Base-by-base conservation (phyloP, 176 grass and related monocot genomes). In the Elymus sibiricus region DNA sequence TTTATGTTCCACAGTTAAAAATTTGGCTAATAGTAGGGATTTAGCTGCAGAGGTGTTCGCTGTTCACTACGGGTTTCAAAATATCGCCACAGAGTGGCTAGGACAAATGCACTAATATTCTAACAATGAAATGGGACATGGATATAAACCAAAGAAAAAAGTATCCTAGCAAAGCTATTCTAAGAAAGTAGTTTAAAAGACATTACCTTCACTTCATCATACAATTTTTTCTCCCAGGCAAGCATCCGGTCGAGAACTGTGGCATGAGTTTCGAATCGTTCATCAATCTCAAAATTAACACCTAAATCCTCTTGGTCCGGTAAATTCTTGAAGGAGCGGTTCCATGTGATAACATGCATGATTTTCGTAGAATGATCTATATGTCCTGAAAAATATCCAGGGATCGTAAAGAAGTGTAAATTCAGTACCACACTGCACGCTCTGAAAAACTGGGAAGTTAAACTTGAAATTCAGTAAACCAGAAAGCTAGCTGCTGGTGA, bases 331-430 rank as follows among this genome's bases (percentile, higher is more conserved):
- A 98, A 92, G 70, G 96, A 98, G 34, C 90, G 93, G 76, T 98
- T 98, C 96, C 96, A 98, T 74, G 93, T 98, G 74, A 95, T 98
- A 79, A 95, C 96, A 84, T 86, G 89, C 96, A 98, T 98, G 74
- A 98, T 93, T 88, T 88, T 98, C 75, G 83, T 89, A 77, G 91
- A 98, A 75, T 98, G 93, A 86, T 98, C 88, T 43, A 95, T 94
- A 76, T 98, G 96, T 53, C 96, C 96, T 95, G 53, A 76, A 83
- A 80, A 86, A 70, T 25, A 76, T 82, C 24, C 84, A 78, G 9
- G 77, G 79, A 89, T 31, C 9, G 42, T 77, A 44, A 79, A 35
- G 0, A 78, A 79, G 16, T 13, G 55, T 12, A 78, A 83, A 72
- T 21, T 64, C 2, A 26, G 70, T 55, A 78, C 37, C 35, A 85